Percentiles rank a stretch among this genome's conserved stretches.
Conservation (phyloP, 805 yeast genomes). For the Phaffomyces thermotolerans region DNA sequence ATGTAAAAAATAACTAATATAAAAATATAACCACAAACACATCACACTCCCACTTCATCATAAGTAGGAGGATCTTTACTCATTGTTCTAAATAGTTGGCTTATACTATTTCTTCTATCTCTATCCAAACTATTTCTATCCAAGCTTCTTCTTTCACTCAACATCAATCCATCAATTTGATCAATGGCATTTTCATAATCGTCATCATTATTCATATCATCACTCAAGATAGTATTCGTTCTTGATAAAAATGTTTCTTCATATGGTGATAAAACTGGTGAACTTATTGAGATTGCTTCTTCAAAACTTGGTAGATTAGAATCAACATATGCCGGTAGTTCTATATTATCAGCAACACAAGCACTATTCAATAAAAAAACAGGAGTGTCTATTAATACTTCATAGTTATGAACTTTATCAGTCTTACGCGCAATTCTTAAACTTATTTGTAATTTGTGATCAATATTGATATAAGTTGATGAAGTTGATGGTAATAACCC, state of each 20-base stretch:
- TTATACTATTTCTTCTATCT: constrained; percentile 4
- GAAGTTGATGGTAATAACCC: constrained; percentile 43
- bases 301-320: constrained; percentile 52
- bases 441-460: constrained; percentile 65
- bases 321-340: constrained; percentile 30
- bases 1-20: too few species aligned
- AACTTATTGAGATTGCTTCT: constrained; percentile 43
- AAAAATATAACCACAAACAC: too few species aligned
- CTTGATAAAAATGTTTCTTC: constrained; percentile 19
- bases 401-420: constrained; percentile 60
- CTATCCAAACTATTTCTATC: not conserved
- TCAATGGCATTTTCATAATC: constrained; percentile 19
- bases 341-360: constrained; percentile 31
- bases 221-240: constrained; percentile 12
- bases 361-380: constrained; percentile 43
- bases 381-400: constrained; percentile 76
- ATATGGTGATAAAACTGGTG: constrained; percentile 10
- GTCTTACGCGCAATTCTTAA: constrained; percentile 56
- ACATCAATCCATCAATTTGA: constrained; percentile 4
- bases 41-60: too few species aligned
- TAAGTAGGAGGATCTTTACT: constrained; percentile 29
- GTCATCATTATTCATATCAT: constrained; percentile 3
- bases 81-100: constrained; percentile 1
- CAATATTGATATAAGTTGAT: constrained; percentile 54
- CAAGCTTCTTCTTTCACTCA: not conserved